Conservation (phyloP, 805 yeast genomes). For the Candida ficus region DNA sequence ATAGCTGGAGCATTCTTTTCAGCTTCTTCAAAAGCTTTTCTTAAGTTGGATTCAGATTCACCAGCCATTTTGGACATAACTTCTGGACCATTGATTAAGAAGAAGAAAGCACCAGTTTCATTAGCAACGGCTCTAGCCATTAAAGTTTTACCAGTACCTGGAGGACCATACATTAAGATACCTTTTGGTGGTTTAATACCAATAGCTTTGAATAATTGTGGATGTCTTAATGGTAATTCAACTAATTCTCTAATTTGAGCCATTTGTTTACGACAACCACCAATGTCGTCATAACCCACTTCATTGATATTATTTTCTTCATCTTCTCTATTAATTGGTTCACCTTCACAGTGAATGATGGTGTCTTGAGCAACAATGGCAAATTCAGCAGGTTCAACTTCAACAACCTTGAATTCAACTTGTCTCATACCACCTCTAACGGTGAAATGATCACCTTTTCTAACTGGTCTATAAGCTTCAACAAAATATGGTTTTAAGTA, state of each 20-base stretch:
- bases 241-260: constrained; percentile 99
- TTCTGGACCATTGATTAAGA: constrained; percentile 97
- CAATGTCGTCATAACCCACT: constrained; percentile 98
- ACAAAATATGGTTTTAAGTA: constrained; percentile 97
- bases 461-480: constrained; percentile 97
- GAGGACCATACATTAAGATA: constrained; percentile 97
- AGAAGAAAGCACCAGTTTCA: constrained; percentile 98
- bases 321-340: constrained; percentile 96
- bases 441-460: constrained; percentile 93
- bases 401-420: constrained; percentile 97
- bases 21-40: constrained; percentile 99
- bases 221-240: constrained; percentile 96
- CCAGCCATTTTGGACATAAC: constrained; percentile 99
- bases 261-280: constrained; percentile 99
- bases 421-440: constrained; percentile 99
- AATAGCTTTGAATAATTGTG: constrained; percentile 93
- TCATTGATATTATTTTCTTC: constrained; percentile 95
- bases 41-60: constrained; percentile 93
- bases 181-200: constrained; percentile 99
- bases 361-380: constrained; percentile 99
- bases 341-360: constrained; percentile 97
- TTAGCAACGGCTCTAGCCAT: constrained; percentile 99
- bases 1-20: constrained; percentile 98
- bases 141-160: constrained; percentile 98
- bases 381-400: constrained; percentile 94